Conservation (phyloP, 441 rosid genomes). For the Raphanus hybrid region DNA sequence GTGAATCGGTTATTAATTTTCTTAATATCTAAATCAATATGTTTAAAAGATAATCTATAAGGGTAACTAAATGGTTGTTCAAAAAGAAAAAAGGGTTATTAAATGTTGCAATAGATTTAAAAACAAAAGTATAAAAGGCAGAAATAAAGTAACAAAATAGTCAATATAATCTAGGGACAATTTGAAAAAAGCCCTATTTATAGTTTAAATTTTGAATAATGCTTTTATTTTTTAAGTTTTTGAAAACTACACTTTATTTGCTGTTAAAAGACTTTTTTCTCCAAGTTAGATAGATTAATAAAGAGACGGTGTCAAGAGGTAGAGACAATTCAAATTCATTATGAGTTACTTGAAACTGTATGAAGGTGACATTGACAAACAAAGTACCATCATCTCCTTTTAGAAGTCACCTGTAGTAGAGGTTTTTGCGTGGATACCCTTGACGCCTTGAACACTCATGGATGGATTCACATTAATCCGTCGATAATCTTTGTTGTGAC, state of each 20-base stretch:
- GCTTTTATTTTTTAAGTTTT: neutral
- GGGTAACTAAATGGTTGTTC: too few relatives aligned
- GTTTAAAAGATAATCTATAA: too few relatives aligned
- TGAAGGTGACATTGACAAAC: neutral
- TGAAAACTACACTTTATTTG: neutral
- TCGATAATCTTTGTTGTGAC: neutral
- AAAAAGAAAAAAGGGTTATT: too few relatives aligned
- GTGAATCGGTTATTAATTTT: too few relatives aligned
- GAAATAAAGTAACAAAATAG: too few relatives aligned
- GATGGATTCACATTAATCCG: neutral
- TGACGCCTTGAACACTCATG: neutral
- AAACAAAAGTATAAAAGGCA: too few relatives aligned
- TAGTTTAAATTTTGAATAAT: neutral
- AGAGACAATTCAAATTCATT: neutral
- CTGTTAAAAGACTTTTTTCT: neutral
- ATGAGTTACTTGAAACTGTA: neutral
- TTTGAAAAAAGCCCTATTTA: neutral
- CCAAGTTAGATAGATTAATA: neutral
- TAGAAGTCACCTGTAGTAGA: neutral
- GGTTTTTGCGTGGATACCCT: neutral
- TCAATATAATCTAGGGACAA: too few relatives aligned
- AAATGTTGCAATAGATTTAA: too few relatives aligned
- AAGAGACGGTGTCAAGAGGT: neutral
- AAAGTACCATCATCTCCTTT: neutral
- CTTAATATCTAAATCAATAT: too few relatives aligned